Percentiles rank a stretch among this genome's conserved stretches.
These are phyloP conservation scores for Parasarocladium wereldwijsianum DNA, from an alignment of 2,329 filamentous ascomycete species.

Conservation along the genomic window DNA sequence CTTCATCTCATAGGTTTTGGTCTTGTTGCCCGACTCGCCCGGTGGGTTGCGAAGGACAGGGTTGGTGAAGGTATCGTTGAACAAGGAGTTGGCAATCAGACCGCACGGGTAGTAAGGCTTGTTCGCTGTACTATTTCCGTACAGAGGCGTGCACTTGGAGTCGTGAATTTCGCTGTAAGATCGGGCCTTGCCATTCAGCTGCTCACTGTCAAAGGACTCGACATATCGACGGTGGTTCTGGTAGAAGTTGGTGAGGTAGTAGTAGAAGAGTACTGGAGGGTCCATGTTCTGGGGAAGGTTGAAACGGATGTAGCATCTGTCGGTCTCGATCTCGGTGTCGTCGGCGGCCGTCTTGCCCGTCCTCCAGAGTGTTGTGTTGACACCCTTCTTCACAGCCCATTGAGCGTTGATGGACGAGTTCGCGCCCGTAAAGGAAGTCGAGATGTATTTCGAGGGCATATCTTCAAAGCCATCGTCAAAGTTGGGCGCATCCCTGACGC, in stretches of 20 bases:
- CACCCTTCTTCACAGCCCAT: conserved; percentile 25
- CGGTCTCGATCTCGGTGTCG: conserved; percentile 21
- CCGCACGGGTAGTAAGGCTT: conserved; percentile 89
- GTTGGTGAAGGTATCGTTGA: conserved; percentile 77
- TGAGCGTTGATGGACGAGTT: conserved; percentile 22
- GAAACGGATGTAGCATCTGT: conserved; percentile 63
- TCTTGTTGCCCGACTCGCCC: conserved; percentile 13
- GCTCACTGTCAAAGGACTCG: conserved; percentile 69
- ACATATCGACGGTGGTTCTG: conserved; percentile 97
- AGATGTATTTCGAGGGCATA: conserved; percentile 45
- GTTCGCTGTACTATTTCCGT: conserved; percentile 29
- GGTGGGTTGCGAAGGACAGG: conserved; percentile 45
- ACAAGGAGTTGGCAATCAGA: conserved; percentile 88
- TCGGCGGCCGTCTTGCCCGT: too few species aligned
- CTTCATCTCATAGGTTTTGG: conserved; percentile 57
- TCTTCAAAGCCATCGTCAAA: conserved; percentile 20
- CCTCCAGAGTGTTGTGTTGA: conserved; percentile 22
- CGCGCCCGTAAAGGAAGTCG: conserved; percentile 55
- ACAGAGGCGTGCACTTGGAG: conserved; percentile 65
- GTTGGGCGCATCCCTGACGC: conserved; percentile 38
- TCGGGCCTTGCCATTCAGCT: conserved; percentile 59
- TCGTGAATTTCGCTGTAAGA: conserved; percentile 43
- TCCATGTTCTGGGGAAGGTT: conserved; percentile 63
- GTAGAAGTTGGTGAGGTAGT: conserved; percentile 94
- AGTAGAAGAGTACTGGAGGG: conserved; percentile 83